Evolutionary conservation across 202 grass and related monocot genomes (phyloP), one percentile per base, ranked within the genome.

Genomic region (Carex sylvatica): DNA sequence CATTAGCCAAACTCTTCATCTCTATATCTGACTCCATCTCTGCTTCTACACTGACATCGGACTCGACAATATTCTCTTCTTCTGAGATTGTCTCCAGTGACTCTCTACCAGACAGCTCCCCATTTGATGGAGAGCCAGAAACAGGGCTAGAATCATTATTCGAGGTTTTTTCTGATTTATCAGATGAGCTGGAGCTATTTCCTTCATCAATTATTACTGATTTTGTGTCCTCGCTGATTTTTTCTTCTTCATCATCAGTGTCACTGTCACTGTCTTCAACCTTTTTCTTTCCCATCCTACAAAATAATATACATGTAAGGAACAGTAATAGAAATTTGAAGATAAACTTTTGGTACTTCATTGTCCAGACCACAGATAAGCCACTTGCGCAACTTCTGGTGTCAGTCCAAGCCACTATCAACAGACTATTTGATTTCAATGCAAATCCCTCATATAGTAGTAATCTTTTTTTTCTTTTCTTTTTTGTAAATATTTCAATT

Each of bases 241-340:
- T 84, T 74, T 93, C 73, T 83, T 89, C 88, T 74, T 95, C 89
- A 51, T 88, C 64, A 69, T 91, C 89, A 65, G 80, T 88, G 75
- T 93, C 95, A 74, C 81, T 87, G 19, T 91, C 92, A 80, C 83
- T 91, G 13, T 95, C 88, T 73, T 86, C 89, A 79, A 92, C 70
- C 65, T 92, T 99, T 23, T 95, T 90, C 85, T 98, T 95, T n/a
- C 93, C 96, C 88, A 99, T 52, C 96, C 96, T 99, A 83, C 36
- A 87, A 4, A 84, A 87, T 59, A 33, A 77, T 35, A 24, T 61
- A 28, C 9, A 67, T 62, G 42, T 2, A 74, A 81, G 55, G 35
- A 52, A n/a, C 8, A 64, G 2, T 14, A 23, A 78, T 44, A 51
- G 59, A 36, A 54, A 28, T n/a, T 33, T 51, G 9, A 49, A 68